Percentiles rank a stretch among this genome's conserved stretches.
Conservation (phyloP, 176 grass and related monocot species). For the Miscanthus lutarioriparius region DNA sequence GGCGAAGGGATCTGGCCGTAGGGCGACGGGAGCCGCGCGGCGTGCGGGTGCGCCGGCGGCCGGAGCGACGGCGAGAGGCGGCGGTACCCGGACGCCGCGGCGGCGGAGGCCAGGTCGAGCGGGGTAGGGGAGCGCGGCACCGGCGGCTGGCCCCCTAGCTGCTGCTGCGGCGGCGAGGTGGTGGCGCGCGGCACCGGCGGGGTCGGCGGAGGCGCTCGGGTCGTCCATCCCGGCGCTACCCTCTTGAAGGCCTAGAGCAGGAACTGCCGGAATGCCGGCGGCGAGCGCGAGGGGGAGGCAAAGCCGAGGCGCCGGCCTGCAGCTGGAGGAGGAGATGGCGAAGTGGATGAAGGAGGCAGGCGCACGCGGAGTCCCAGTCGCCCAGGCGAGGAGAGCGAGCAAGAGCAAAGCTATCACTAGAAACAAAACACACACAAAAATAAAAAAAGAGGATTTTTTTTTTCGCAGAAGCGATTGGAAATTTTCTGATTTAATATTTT, state of each 20-base stretch:
- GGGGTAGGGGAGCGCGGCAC: conserved; percentile 50
- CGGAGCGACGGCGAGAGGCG: conserved; percentile 47
- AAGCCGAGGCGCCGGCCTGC: conserved; percentile 13
- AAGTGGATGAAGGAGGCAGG: conserved; percentile 6
- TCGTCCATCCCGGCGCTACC: conserved; percentile 33
- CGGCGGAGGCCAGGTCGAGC: conserved; percentile 38
- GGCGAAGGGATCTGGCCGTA: conserved; percentile 60
- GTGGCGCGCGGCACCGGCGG: conserved; percentile 17
- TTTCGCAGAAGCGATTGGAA: not conserved
- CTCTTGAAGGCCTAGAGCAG: not conserved
- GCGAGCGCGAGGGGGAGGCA: not conserved
- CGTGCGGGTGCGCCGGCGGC: conserved; percentile 50
- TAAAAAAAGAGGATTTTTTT: not conserved
- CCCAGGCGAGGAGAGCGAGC: conserved; percentile 20
- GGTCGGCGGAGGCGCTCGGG: not conserved
- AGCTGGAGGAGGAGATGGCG: conserved; percentile 12
- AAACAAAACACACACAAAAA: not conserved
- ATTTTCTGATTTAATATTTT: not conserved
- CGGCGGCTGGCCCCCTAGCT: conserved; percentile 33
- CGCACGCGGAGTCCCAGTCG: not conserved
- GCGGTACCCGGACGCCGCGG: conserved; percentile 13
- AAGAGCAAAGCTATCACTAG: conserved; percentile 15
- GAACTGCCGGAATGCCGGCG: conserved; percentile 45
- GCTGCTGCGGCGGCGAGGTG: conserved; percentile 13
- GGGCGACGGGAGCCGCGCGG: conserved; percentile 43